These are phyloP conservation scores for Yarrowia sp. DNA, from an alignment of 805 yeast species.

Conservation along the genomic window DNA sequence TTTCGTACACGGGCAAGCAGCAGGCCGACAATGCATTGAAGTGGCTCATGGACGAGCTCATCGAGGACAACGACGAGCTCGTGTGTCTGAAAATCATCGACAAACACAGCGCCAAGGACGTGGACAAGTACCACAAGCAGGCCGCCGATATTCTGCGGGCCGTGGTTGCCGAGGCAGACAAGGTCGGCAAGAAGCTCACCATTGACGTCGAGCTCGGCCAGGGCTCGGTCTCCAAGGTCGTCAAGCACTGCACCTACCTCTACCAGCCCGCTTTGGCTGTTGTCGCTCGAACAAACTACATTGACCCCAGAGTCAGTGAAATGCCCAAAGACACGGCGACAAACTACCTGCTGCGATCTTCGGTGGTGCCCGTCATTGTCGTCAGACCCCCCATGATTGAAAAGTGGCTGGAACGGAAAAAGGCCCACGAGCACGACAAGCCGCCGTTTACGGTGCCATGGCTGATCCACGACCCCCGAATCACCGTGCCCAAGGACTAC, in stretches of 20 bases:
- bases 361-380: conserved; percentile 34
- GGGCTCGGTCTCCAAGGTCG: conserved; percentile 35
- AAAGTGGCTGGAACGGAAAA: conserved; percentile 15
- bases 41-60: conserved; percentile 57
- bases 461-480: conserved; percentile 31
- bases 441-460: conserved; percentile 26
- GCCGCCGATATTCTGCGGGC: conserved; percentile 28
- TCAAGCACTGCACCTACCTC: conserved; percentile 38
- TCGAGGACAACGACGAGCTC: conserved; percentile 56
- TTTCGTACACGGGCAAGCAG: conserved; percentile 34
- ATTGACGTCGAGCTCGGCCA: conserved; percentile 38
- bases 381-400: conserved; percentile 37
- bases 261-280: conserved; percentile 38
- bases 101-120: conserved; percentile 45
- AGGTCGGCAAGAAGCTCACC: conserved; percentile 25
- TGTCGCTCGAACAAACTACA: conserved; percentile 38
- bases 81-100: conserved; percentile 56
- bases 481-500: conserved; percentile 27
- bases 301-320: conserved; percentile 36
- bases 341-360: conserved; percentile 29
- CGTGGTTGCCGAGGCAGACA: conserved; percentile 23
- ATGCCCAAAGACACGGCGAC: conserved; percentile 37
- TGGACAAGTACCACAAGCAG: conserved; percentile 38
- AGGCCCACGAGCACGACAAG: neutral
- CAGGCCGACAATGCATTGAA: conserved; percentile 52